phyloP scores from a whole-genome alignment of 108 stramenopile genomes.

The Cyclotella baltica region DNA sequence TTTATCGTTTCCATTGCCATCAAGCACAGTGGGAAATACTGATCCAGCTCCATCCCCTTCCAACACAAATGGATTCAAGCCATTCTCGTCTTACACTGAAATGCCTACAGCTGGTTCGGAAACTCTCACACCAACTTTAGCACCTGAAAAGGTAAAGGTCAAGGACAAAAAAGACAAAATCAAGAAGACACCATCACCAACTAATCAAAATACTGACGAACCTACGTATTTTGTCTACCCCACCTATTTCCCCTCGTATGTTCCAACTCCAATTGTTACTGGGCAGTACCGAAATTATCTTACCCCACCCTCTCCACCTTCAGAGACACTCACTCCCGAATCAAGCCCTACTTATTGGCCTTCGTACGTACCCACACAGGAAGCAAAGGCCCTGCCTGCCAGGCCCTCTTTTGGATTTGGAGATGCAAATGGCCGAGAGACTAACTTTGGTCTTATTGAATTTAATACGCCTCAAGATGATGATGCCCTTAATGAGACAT shows the following conservation, averaged over 20 bases:
- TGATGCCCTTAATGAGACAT: not conserved
- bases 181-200: constrained; percentile 3
- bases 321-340: not conserved
- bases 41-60: not conserved
- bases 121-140: not conserved
- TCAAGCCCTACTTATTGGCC: constrained; percentile 19
- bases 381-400: not conserved
- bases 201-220: not conserved
- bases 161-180: not conserved
- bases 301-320: too few relatives aligned
- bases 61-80: not conserved
- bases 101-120: not conserved
- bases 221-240: constrained; percentile 27
- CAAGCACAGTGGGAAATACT: not conserved
- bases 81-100: not conserved
- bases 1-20: not conserved
- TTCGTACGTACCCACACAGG: constrained; percentile 20
- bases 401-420: not conserved
- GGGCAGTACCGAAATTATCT: too few relatives aligned
- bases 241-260: constrained; percentile 4
- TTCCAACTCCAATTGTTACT: not conserved
- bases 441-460: not conserved
- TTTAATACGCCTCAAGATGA: not conserved
- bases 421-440: constrained; percentile 10
- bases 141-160: not conserved